Evolutionary conservation across 345 rosid genomes (phyloP), one percentile per base, ranked within the genome.

Genomic region (Cardamine occulta): DNA sequence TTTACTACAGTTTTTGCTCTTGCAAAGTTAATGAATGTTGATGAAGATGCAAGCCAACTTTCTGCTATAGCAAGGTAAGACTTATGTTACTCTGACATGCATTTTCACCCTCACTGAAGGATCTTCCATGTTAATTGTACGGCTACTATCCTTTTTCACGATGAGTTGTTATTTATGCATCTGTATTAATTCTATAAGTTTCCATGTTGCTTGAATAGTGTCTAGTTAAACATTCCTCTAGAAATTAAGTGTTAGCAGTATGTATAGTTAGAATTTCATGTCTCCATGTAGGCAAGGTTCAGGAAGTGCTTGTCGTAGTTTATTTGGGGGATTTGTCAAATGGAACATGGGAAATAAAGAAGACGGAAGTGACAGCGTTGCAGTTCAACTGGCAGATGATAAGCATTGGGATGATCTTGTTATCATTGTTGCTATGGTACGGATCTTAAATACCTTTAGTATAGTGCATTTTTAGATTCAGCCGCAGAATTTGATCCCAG

Each of bases 301-400:
- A 61, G 97, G 98, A 72, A 93, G 98, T 85, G 96, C 98, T 74
- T 93, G 98, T 73, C 98, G 96, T 78, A 93, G 98, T 85, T 84
- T 93, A 66, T 89, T 76, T 75, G 98, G 98, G 67, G 98, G 98
- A 81, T 91, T 93, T 73, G 98, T 89, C 63, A 91, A 89, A 86
- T 93, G 98, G 98, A 84, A 79, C 56, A 89, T 89, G 97, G 97
- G 98, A 74, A 80, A 87, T 69, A 88, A 85, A 70, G 87, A 85
- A 31, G 80, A 88, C 86, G 98, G 98, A 78, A 86, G 89, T 58
- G 98, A 93, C 62, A 93, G 98, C 77, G 74, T 86, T 68, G 98
- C 98, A 7, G 90, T 93, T 80, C 97, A 93, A 80, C 94, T 93
- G 34, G 88, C 80, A 40, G 94, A 93, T 79, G 97, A 93, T 73